Base-by-base conservation (phyloP, 2,329 filamentous ascomycete species). In the Hypoxylon sp. region DNA sequence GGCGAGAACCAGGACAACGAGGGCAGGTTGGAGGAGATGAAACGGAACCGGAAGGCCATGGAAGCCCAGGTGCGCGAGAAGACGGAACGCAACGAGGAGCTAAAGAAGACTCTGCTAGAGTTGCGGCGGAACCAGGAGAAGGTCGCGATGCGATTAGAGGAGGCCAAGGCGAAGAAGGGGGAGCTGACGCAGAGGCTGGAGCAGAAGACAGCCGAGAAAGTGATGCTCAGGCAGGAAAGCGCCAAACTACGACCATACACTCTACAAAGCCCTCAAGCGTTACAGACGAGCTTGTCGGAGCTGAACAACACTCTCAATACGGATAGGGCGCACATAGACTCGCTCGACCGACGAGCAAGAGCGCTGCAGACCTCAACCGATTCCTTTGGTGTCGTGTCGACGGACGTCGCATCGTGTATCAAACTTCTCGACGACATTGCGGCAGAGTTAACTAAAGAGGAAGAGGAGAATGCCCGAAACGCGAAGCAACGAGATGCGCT, bases 181-280 rank as follows among this genome's bases (percentile, higher is more conserved):
- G 85, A 90, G 65, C 81, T 96, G 58, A 92, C 92, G 52, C 81
- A 83, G 6, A 76, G 85, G 33, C 78, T 95, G 23, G 88, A 93
- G 74, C 85, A 90, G 63, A 90, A 87, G 72, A 89, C 87, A 10
- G 85, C 88, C 5, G 79, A 85, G 55, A 88, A 87, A 66, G 71
- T 96, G 65, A 83, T 86, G 47, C 82, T 91, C 41, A 87, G 90
- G 70, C 90, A 95, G 71, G 95, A 98, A 74, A 92, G 90, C 66
- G 85, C 89, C 53, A 98, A 97, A 75, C 78, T 99, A 58, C 86
- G 91, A 52, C 95, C 95, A 10, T 99, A 99, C 73, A 92, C 95
- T 37, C 84, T 94, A 55, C 92, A 98, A 72, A 96, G 90, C 68
- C 92, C 94, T 0, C 88, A 88, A 2, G 88, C 88, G 13, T 82